Evolutionary conservation across 2,329 filamentous ascomycete genomes (phyloP).

Genomic region (Fusarium torreyae): DNA sequence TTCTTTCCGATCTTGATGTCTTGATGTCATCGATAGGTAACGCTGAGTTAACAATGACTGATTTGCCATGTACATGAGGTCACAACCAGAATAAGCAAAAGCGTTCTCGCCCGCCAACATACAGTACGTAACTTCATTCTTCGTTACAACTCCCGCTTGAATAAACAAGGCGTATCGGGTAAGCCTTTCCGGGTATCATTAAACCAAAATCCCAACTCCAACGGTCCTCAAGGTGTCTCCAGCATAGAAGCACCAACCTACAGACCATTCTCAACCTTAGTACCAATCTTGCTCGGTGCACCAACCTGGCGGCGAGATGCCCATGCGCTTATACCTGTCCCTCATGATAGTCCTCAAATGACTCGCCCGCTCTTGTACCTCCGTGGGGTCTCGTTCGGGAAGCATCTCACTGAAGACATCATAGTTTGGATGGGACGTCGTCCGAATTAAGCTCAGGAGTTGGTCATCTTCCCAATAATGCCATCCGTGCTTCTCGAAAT

Average conservation of each 20-base stretch:
- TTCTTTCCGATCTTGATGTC: constrained; percentile 3
- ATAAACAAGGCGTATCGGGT: not conserved
- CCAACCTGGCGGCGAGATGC: constrained; percentile 46
- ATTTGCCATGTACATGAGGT: constrained; percentile 1
- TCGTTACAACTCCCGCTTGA: constrained; percentile 3
- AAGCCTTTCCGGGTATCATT: constrained; percentile 39
- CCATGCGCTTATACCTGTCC: constrained; percentile 37
- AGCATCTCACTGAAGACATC: constrained; percentile 29
- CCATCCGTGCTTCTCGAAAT: constrained; percentile 48
- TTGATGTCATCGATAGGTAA: constrained; percentile 4
- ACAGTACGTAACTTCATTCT: not conserved
- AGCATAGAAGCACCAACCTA: constrained; percentile 6
- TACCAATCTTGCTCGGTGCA: constrained; percentile 39
- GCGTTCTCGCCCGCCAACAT: not conserved
- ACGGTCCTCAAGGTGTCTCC: not conserved
- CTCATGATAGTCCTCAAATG: constrained; percentile 43
- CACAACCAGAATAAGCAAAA: not conserved
- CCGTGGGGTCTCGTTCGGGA: constrained; percentile 31
- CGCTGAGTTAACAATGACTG: not conserved
- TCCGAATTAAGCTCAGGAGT: constrained; percentile 47
- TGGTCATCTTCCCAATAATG: constrained; percentile 47
- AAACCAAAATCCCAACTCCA: constrained; percentile 32
- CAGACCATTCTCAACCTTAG: not conserved
- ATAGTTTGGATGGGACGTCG: constrained; percentile 27
- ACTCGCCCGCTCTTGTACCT: constrained; percentile 42